These are phyloP conservation scores for Vaccinium corymbosum DNA, from an alignment of 148 eudicot species.

Conservation along the genomic window DNA sequence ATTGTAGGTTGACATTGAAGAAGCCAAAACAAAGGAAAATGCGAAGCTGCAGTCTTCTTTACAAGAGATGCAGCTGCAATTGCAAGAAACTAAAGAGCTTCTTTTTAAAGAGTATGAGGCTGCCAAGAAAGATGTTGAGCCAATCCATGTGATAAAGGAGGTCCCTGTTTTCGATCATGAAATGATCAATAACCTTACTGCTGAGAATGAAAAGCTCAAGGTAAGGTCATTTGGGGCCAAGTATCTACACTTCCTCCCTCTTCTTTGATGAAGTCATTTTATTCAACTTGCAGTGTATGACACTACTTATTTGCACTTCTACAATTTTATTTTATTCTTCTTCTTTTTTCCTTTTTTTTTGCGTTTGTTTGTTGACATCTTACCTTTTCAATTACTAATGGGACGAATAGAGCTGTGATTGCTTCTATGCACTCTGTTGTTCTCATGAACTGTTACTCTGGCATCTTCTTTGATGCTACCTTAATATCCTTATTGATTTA, in stretches of 20 bases:
- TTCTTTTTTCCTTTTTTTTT: neutral
- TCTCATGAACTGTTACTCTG: neutral
- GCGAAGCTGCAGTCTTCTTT: slow-evolving; percentile 55
- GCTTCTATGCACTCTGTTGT: neutral
- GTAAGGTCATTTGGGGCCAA: slow-evolving; percentile 25
- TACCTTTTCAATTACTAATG: neutral
- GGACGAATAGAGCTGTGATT: neutral
- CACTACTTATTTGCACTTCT: neutral
- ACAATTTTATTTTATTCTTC: too few species aligned
- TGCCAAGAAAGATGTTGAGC: slow-evolving; percentile 38
- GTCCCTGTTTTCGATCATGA: slow-evolving; percentile 48
- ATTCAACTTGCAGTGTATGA: neutral
- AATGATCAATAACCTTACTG: slow-evolving; percentile 39
- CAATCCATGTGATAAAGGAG: slow-evolving; percentile 41
- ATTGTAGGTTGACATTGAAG: slow-evolving; percentile 60
- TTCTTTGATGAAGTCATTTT: neutral
- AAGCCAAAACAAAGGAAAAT: slow-evolving; percentile 69
- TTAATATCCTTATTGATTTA: neutral
- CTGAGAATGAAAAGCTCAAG: slow-evolving; percentile 75
- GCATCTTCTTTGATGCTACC: slow-evolving; percentile 4
- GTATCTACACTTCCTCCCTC: neutral
- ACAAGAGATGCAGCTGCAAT: slow-evolving; percentile 59
- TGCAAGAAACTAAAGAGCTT: slow-evolving; percentile 49
- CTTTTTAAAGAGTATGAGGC: slow-evolving; percentile 56
- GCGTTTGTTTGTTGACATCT: neutral